Evolutionary conservation across 352 stramenopile species (phyloP), one percentile per base, ranked within the genome.

Genomic region (Aphanomyces euteiches): DNA sequence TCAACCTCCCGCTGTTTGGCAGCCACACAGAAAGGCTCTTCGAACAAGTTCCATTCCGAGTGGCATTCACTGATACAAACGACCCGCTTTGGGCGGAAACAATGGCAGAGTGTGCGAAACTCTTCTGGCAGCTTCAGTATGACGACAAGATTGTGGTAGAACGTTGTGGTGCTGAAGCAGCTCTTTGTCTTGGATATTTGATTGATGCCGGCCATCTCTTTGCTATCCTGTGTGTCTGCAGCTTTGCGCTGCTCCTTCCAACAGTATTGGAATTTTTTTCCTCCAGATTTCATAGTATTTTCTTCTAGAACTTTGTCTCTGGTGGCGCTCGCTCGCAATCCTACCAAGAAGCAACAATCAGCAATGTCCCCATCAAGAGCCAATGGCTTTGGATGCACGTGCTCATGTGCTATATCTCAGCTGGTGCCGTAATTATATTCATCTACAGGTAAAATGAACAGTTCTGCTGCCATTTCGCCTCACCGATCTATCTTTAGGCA

Each of bases 351-450:
- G 89, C 82, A 21, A 93, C 85, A 21, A 84, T 90, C 60, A 90
- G 83, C 67, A 93, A 93, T 59, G 85, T 93, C 15, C 85, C 85
- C n/a, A 72, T 93, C 1, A 75, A 81, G 47, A 93, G 85, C 64
- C 58, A 87, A 48, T 93, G 83, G 82, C 86, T 85, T 67, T 93
- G 85, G 85, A 74, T 73, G 10, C 85, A 93, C 59, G 85, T 93
- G 5, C 79, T 56, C 15, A 90, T 91, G 41, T 93, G 82, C 74
- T 93, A 91, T 69, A 13, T 90, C 12, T 75, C 90, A 4, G 81
- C 80, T 5, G 78, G 58, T 15, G 77, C 79, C 19, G 76, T 90
- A 34, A 53, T 91, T 15, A 41, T 41, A 17, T 81, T 93, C 43
- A 47, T 93, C 39, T 19, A 72, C 0, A 57, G 66, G 73, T 77